Evolutionary conservation across 2,329 filamentous ascomycete species (phyloP).

Genomic region (Neofusicoccum cordaticola): DNA sequence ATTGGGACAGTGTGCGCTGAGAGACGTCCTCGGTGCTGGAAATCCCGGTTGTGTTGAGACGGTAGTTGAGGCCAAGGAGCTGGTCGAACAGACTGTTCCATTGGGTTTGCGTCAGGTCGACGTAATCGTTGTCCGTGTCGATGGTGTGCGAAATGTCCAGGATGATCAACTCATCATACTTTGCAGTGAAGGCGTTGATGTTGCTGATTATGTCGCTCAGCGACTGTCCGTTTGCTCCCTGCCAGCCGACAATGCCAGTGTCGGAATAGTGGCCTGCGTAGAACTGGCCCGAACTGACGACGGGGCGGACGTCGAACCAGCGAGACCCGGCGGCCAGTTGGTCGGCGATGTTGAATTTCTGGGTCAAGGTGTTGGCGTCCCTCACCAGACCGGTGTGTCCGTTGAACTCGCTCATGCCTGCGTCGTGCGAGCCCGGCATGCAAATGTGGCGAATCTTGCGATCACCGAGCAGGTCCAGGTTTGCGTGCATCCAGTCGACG

Average conservation of each 20-base stretch:
- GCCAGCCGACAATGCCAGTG: conserved; percentile 32
- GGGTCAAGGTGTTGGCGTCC: conserved; percentile 45
- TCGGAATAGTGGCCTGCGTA: conserved; percentile 45
- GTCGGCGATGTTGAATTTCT: conserved; percentile 45
- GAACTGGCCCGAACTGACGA: conserved; percentile 40
- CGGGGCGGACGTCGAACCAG: conserved; percentile 50
- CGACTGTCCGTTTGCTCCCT: conserved; percentile 48
- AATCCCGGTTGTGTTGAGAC: conserved; percentile 29
- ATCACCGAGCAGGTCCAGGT: conserved; percentile 35
- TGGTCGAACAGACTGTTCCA: conserved; percentile 45
- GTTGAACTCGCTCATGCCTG: conserved; percentile 48
- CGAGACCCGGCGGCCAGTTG: conserved; percentile 48
- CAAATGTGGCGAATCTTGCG: conserved; percentile 46
- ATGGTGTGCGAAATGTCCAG: conserved; percentile 48
- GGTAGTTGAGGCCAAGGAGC: conserved; percentile 43
- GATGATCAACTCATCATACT: conserved; percentile 48
- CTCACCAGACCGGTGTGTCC: conserved; percentile 38
- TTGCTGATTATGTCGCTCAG: conserved; percentile 44
- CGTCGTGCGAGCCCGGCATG: conserved; percentile 51
- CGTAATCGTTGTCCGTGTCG: conserved; percentile 40
- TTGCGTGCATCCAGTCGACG: conserved; percentile 42
- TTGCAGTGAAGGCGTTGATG: conserved; percentile 46
- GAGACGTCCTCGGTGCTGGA: conserved; percentile 31
- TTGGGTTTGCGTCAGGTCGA: conserved; percentile 38
- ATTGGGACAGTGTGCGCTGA: conserved; percentile 33